These are phyloP conservation scores for Echeveria elegans DNA, from an alignment of 164 flowering plant genomes.

Conservation along the genomic window DNA sequence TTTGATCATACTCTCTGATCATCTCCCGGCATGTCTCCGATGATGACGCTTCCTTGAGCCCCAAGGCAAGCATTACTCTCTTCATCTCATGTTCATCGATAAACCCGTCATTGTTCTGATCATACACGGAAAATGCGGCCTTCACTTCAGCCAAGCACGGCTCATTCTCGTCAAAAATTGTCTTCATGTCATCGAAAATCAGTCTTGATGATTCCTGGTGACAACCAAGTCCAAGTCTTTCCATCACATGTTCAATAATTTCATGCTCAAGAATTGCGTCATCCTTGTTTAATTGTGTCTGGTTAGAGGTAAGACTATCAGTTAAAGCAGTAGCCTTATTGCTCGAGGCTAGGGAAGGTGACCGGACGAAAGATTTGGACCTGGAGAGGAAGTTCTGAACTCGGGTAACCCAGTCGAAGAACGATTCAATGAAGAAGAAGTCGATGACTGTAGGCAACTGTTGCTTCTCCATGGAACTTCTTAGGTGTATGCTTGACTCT, in stretches of 20 bases:
- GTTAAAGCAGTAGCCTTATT: conserved; percentile 8
- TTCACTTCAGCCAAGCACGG: conserved; percentile 33
- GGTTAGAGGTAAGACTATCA: background rate
- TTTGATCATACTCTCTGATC: conserved; percentile 23
- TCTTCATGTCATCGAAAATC: conserved; percentile 17
- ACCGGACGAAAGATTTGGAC: conserved; percentile 6
- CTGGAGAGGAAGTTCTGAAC: conserved; percentile 13
- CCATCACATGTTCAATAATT: conserved; percentile 33
- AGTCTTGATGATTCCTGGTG: conserved; percentile 15
- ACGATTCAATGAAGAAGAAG: background rate
- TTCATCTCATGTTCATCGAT: conserved; percentile 35
- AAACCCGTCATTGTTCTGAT: conserved; percentile 34
- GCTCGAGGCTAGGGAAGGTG: background rate
- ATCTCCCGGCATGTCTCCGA: conserved; percentile 24
- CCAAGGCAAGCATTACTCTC: conserved; percentile 27
- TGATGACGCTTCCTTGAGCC: conserved; percentile 17
- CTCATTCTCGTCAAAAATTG: conserved; percentile 32
- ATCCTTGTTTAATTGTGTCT: conserved; percentile 12
- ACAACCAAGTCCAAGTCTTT: conserved; percentile 20
- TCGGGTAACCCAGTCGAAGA: conserved; percentile 1
- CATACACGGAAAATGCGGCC: conserved; percentile 34
- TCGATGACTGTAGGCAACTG: background rate
- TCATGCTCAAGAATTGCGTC: conserved; percentile 15
- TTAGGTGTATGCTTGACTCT: background rate
- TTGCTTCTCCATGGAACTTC: background rate